phyloP scores from a whole-genome alignment of 169 alveolate species.

The Plasmodium blacklocki region DNA sequence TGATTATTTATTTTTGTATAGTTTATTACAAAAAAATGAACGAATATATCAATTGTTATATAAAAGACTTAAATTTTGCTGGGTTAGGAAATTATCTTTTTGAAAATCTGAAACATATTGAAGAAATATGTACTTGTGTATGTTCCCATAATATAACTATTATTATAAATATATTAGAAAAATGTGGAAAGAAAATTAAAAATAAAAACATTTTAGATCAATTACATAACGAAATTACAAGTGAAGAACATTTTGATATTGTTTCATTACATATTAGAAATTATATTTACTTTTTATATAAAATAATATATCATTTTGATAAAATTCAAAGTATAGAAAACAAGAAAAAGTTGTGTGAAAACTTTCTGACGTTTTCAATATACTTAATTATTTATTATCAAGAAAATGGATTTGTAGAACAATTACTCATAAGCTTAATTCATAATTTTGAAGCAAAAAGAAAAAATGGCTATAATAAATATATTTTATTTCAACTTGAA shows the following conservation, averaged over 20 bases:
- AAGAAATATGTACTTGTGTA: slow-evolving; percentile 24
- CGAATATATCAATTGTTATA: slow-evolving; percentile 13
- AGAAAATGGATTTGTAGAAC: slow-evolving; percentile 6
- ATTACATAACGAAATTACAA: slow-evolving; percentile 21
- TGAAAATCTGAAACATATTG: slow-evolving; percentile 13
- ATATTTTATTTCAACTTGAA: slow-evolving; percentile 5
- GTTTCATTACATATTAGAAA: slow-evolving; percentile 4
- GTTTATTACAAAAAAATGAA: background rate
- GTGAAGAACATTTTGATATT: slow-evolving; percentile 9
- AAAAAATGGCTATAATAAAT: slow-evolving; percentile 3
- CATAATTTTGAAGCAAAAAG: background rate
- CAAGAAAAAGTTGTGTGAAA: slow-evolving; percentile 29
- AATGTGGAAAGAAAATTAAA: slow-evolving; percentile 24
- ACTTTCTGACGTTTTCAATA: slow-evolving; percentile 20
- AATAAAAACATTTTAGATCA: slow-evolving; percentile 27
- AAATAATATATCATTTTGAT: slow-evolving; percentile 26
- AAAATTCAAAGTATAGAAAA: slow-evolving; percentile 24
- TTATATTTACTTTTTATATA: slow-evolving; percentile 27
- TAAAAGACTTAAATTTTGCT: slow-evolving; percentile 23
- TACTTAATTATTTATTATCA: slow-evolving; percentile 34
- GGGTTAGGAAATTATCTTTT: slow-evolving; percentile 23
- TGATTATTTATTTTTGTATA: background rate
- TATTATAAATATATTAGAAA: slow-evolving; percentile 25
- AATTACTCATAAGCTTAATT: background rate
- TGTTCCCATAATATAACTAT: slow-evolving; percentile 8